These are phyloP conservation scores for Ophiocordyceps camponoti-saundersi DNA, from an alignment of 2,329 filamentous ascomycete genomes.

Conservation along the genomic window DNA sequence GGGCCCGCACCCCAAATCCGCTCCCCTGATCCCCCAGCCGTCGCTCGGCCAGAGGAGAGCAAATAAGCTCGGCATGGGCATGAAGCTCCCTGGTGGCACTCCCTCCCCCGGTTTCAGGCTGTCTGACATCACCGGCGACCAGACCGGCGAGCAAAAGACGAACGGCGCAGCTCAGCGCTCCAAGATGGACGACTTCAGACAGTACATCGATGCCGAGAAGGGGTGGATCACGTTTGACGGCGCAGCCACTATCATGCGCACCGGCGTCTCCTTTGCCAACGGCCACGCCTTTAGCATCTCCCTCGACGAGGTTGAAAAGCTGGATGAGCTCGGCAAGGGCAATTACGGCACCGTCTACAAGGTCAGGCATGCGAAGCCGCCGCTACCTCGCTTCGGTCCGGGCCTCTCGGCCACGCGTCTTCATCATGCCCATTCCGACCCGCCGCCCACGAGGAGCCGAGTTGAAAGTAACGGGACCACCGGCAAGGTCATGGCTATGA, in stretches of 20 bases:
- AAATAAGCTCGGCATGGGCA: constrained; percentile 23
- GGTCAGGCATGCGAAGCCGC: constrained; percentile 64
- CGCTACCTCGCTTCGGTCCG: constrained; percentile 38
- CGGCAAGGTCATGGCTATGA: constrained; percentile 94
- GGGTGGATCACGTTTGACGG: constrained; percentile 87
- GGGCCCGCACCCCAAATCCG: constrained; percentile 33
- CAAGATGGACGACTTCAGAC: constrained; percentile 43
- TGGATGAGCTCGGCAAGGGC: constrained; percentile 89
- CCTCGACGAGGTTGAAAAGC: constrained; percentile 80
- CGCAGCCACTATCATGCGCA: constrained; percentile 75
- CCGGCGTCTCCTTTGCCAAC: constrained; percentile 82
- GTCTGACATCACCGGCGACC: constrained; percentile 19
- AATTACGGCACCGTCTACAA: constrained; percentile 99
- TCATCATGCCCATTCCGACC: constrained; percentile 18
- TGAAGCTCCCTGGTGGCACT: constrained; percentile 38
- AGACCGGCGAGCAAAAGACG: constrained; percentile 7
- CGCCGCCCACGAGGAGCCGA: constrained; percentile 12
- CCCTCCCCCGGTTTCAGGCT: constrained; percentile 22
- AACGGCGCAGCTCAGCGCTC: constrained; percentile 24
- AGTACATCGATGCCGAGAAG: constrained; percentile 82
- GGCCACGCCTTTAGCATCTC: constrained; percentile 88
- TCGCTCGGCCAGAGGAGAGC: constrained; percentile 51
- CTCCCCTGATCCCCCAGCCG: constrained; percentile 31
- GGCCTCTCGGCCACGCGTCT: constrained; percentile 32
- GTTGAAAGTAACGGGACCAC: constrained; percentile 30